Base-by-base conservation (phyloP, 768 basidiomycete genomes). In the Pleurotus ostreatus region DNA sequence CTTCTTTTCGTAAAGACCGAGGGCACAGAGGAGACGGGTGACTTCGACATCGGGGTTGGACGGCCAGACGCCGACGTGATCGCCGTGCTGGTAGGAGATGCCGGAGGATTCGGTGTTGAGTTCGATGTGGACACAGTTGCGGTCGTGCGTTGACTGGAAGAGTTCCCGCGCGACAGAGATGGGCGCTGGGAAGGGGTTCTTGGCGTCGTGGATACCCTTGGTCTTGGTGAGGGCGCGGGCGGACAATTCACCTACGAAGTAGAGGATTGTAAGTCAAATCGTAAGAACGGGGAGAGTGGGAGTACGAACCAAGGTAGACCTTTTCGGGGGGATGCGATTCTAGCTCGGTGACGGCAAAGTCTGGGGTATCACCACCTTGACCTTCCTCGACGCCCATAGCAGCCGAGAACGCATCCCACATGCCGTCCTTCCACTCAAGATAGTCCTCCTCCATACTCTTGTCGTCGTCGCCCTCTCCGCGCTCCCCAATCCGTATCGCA, bases 401-500 rank as follows among this genome's bases (percentile, higher is more conserved):
- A 55, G 78, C 69, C n/a, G 94, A 80, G 59, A 98, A 92, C 4
- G 85, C 84, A 15, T 89, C 86, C 91, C 94, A 98, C 94, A 98
- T 95, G 62, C 79, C 81, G 66, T 99, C 96, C 71, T 98, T 99
- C 96, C 96, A 99, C 64, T 92, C 94, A 11, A 99, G 83, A 69
- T 98, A 99, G 71, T 99, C 96, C 75, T 99, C 96, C 70, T 99
- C 96, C 95, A 99, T 98, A 67, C 90, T 94, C 78, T 97, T 97
- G 73, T 99, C 97, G 66, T 99, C 96, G 66, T 99, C 97, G 60
- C 96, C 96, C 71, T 98, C 95, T 8, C 96, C 96, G 39, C 88
- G 79, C 68, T 88, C 86, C 43, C 94, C 94, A 37, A 98, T 89
- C 52, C 93, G 85, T 54, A 76, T 69, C 18, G 84, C 97, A 25